Evolutionary conservation across 352 stramenopile genomes (phyloP).

Genomic region (Pythium oligandrum): DNA sequence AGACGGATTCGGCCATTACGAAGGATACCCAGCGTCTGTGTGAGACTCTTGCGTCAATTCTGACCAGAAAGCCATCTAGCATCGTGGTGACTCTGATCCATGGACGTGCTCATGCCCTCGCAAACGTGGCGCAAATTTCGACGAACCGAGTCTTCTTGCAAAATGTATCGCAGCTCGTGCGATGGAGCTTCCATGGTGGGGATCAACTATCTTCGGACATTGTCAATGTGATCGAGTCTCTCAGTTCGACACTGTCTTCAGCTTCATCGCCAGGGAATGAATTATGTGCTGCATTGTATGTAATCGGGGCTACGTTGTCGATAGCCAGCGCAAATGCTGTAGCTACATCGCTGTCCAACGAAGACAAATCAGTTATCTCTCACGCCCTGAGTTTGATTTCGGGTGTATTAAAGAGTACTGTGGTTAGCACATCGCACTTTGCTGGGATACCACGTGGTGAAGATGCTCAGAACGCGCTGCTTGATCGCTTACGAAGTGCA

Average conservation of each 20-base stretch:
- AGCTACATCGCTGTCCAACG: no score
- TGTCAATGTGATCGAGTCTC: neutral
- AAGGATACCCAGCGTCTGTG: constrained; percentile 6
- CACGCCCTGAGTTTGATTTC: no score
- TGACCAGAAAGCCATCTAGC: no score
- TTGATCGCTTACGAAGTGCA: constrained; percentile 9
- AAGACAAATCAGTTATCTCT: no score
- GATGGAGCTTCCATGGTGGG: no score
- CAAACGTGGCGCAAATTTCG: no score
- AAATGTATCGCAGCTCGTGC: no score
- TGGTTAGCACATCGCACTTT: constrained; percentile 7
- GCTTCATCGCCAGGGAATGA: neutral
- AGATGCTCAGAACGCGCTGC: constrained; percentile 8
- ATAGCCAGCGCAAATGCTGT: no score
- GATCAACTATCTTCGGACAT: neutral
- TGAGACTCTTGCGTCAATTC: constrained; percentile 7
- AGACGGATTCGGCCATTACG: constrained; percentile 1
- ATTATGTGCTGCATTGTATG: constrained; percentile 8
- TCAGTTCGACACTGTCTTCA: neutral
- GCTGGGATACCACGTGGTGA: constrained; percentile 13
- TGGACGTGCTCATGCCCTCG: no score
- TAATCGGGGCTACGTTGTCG: neutral
- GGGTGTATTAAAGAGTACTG: no score
- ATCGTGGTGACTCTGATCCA: no score
- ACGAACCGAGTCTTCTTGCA: no score